These are phyloP conservation scores for Fremontodendron californicum DNA, from an alignment of 345 rosid genomes.

Conservation along the genomic window DNA sequence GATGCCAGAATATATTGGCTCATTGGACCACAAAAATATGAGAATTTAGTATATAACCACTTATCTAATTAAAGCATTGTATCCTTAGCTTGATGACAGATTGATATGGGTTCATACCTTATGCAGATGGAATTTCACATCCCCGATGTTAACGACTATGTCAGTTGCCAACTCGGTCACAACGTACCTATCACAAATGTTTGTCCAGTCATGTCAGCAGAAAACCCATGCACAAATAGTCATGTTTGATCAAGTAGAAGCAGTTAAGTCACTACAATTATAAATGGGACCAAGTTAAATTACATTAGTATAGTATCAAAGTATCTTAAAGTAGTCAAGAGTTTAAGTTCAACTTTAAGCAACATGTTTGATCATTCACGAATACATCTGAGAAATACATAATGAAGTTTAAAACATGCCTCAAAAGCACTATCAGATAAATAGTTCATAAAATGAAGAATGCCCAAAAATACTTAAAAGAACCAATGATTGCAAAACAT, in stretches of 20 bases:
- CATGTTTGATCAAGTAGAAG: background rate
- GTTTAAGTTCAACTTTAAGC: background rate
- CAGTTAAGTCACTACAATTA: background rate
- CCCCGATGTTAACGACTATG: slow-evolving; percentile 46
- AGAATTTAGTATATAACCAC: no score
- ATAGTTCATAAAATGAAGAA: background rate
- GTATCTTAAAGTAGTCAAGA: background rate
- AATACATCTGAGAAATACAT: background rate
- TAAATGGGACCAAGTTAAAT: background rate
- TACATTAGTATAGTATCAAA: background rate
- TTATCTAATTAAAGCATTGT: background rate
- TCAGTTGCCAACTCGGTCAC: slow-evolving; percentile 66
- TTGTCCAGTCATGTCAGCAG: slow-evolving; percentile 3
- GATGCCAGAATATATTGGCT: background rate
- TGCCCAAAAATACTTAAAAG: background rate
- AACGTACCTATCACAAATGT: slow-evolving; percentile 42
- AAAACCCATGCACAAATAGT: background rate
- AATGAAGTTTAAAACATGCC: background rate
- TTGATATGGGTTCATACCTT: slow-evolving; percentile 45
- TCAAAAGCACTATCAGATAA: background rate
- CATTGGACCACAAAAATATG: background rate
- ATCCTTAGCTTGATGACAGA: slow-evolving; percentile 3
- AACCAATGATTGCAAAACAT: background rate
- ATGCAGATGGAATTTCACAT: slow-evolving; percentile 60
- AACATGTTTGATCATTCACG: background rate